phyloP scores from a whole-genome alignment of 192 early-diverging fungal genomes.

The Coemansia sp. region DNA sequence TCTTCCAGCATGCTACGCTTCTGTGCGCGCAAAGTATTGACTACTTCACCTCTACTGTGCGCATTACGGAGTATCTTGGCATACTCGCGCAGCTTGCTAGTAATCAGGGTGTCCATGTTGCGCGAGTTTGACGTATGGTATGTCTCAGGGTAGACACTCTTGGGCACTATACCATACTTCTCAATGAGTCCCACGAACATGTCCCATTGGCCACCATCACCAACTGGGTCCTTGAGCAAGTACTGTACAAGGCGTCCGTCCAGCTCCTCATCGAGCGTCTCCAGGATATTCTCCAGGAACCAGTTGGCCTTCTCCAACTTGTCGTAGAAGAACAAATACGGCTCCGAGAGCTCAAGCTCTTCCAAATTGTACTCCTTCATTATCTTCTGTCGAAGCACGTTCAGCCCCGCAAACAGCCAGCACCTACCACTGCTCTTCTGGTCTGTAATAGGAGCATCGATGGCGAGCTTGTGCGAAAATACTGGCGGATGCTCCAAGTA shows the following conservation, averaged over 20 bases:
- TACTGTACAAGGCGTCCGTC: conserved; percentile 70
- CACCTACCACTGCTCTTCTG: conserved; percentile 75
- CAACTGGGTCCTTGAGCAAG: conserved; percentile 63
- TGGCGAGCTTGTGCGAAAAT: conserved; percentile 48
- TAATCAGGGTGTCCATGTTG: conserved; percentile 62
- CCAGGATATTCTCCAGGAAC: conserved; percentile 77
- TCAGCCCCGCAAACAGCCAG: conserved; percentile 82
- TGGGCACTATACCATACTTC: conserved; percentile 76
- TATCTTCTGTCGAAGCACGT: conserved; percentile 65
- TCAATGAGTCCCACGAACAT: conserved; percentile 75
- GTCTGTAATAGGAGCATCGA: conserved; percentile 62
- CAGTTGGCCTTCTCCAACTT: conserved; percentile 82
- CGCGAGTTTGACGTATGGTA: conserved; percentile 62
- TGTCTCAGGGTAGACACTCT: conserved; percentile 65
- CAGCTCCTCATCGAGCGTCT: conserved; percentile 59
- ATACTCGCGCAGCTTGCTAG: conserved; percentile 66
- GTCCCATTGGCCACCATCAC: conserved; percentile 77
- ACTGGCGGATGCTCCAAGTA: conserved; percentile 34
- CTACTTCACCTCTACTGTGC: conserved; percentile 45
- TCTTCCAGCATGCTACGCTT: conserved; percentile 66
- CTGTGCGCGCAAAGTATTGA: conserved; percentile 45
- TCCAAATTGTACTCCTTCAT: conserved; percentile 77
- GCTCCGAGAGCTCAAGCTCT: conserved; percentile 77
- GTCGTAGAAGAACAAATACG: conserved; percentile 74
- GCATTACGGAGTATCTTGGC: conserved; percentile 61